Evolutionary conservation across 495 filamentous ascomycete species (phyloP).

Genomic region (Filosporella fistucella): DNA sequence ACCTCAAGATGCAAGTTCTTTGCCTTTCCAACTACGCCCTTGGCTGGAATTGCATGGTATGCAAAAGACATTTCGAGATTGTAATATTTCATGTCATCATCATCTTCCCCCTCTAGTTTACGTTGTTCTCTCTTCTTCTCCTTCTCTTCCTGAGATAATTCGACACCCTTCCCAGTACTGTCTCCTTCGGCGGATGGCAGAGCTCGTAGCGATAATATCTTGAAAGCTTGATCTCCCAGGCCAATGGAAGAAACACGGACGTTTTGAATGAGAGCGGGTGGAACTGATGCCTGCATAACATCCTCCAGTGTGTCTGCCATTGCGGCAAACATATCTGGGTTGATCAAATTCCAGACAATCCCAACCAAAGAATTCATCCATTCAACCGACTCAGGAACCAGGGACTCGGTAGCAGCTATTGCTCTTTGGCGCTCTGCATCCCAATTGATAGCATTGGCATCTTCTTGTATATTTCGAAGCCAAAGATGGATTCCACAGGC

Average conservation of each 20-base stretch:
- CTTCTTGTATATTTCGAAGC: conserved; percentile 7
- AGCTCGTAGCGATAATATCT: conserved; percentile 44
- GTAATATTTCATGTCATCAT: conserved; percentile 6
- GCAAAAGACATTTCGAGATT: conserved; percentile 48
- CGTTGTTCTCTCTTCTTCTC: conserved; percentile 34
- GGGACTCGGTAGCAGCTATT: conserved; percentile 19
- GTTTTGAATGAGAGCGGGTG: conserved; percentile 44
- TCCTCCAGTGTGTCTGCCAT: conserved; percentile 47
- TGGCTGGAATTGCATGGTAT: conserved; percentile 37
- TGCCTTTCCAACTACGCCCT: conserved; percentile 34
- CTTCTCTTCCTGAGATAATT: conserved; percentile 26
- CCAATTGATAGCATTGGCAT: conserved; percentile 12
- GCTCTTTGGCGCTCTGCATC: conserved; percentile 5
- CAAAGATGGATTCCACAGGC: conserved; percentile 10
- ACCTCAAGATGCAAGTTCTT: conserved; percentile 49
- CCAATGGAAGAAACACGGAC: conserved; percentile 48
- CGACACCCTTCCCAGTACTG: conserved; percentile 34
- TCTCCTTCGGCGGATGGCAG: conserved; percentile 42
- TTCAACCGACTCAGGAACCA: conserved; percentile 38
- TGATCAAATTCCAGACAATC: conserved; percentile 46
- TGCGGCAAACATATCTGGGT: conserved; percentile 46
- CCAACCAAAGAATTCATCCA: conserved; percentile 46
- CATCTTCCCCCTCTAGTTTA: conserved; percentile 34
- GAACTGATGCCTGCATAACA: conserved; percentile 46
- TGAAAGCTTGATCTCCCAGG: conserved; percentile 44